Evolutionary conservation across 306 rosid genomes (phyloP).

Genomic region (Vicia villosa): DNA sequence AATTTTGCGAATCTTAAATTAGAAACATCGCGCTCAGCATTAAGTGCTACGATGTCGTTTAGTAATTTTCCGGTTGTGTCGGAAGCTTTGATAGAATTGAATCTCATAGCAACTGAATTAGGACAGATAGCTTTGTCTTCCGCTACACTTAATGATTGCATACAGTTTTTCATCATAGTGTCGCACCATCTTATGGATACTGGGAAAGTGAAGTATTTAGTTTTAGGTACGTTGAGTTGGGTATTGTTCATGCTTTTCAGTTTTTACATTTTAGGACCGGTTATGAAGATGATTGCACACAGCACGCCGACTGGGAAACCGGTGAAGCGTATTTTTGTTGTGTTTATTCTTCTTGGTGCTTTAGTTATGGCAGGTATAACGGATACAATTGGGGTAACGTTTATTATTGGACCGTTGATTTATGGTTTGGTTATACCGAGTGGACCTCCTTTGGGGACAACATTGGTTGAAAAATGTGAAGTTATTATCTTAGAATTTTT

Average conservation of each 20-base stretch:
- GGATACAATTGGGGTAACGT: neutral
- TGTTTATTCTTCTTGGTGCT: slow-evolving; percentile 3
- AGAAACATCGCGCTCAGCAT: neutral
- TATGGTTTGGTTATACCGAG: slow-evolving; percentile 35
- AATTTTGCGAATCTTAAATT: neutral
- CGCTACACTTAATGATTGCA: slow-evolving; percentile 28
- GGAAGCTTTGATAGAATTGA: slow-evolving; percentile 32
- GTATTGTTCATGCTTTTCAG: neutral
- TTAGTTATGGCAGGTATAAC: neutral
- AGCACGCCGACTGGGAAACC: slow-evolving; percentile 35
- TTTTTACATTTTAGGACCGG: neutral
- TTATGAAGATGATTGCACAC: slow-evolving; percentile 7
- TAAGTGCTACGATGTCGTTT: neutral
- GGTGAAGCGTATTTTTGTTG: slow-evolving; percentile 36
- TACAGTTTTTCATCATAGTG: neutral
- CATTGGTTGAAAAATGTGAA: slow-evolving; percentile 32
- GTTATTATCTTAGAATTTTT: neutral
- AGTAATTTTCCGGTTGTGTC: slow-evolving; percentile 36
- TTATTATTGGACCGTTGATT: slow-evolving; percentile 29
- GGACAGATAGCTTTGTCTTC: slow-evolving; percentile 44
- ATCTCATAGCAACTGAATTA: slow-evolving; percentile 40
- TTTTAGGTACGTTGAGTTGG: neutral
- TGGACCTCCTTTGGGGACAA: slow-evolving; percentile 44
- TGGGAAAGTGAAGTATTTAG: rapidly evolving
- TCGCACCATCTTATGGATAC: rapidly evolving